Evolutionary conservation across 257 asterid species (phyloP), one percentile per base, ranked within the genome.

Genomic region (Penstemon eatonii): DNA sequence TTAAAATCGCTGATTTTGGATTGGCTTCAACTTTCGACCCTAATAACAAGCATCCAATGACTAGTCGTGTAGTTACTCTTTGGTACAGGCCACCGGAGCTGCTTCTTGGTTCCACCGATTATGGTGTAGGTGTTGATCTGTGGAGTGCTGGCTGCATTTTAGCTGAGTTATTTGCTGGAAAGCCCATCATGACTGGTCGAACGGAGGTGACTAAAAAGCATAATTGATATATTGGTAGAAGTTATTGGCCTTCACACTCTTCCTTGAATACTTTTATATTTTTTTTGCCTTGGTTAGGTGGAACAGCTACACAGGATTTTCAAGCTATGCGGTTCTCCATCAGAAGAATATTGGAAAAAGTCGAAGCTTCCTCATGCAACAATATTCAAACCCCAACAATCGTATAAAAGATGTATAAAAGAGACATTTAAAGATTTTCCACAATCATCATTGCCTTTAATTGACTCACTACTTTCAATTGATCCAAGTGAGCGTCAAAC

Each of bases 1-100:
- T 90, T 67, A 90, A 83, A 79, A 90, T 90, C 47, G 97, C 97
- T 36, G 97, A 88, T 86, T 90, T 90, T 75, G 96, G 97, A 50
- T 82, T 90, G 76, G 96, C 97, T 62, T 88, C 97, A 1, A 70
- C 80, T 41, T 87, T 81, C 67, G 94, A 90, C 53, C 97, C 97
- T 54, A 84, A 87, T 79, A 73, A 76, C 74, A 88, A 81, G 85
- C 95, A 87, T 68, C 88, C 89, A 5, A 88, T 90, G 97, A 90
- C 97, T 3, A 90, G 94, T 69, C 92, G 97, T 8, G 97, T 90
- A 50, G 97, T 90, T 55, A 90, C 97, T 45, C 85, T 90, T 37
- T 90, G 97, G 97, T 88, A 90, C 69, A 83, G 97, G 71, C 97
- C 97, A 8, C 97, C 97, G 0, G 96, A 90, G 79, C 89, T 90